Base-by-base conservation (phyloP, 768 basidiomycete genomes). In the Guyanaporus albipodus region DNA sequence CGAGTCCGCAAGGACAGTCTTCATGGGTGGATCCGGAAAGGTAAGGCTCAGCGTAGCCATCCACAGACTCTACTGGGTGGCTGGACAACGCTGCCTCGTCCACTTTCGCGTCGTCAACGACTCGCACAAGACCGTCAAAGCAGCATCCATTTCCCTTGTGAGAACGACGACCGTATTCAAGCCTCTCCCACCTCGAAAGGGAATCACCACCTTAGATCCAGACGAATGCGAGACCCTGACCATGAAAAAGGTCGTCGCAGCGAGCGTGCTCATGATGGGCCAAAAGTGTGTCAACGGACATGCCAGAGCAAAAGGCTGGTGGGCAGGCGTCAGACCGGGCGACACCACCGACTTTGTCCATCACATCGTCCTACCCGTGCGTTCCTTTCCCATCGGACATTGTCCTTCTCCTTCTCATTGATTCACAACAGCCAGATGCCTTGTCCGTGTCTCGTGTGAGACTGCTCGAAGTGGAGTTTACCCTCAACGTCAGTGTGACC, bases 241-340 rank as follows among this genome's bases (percentile, higher is more conserved):
- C 5, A 75, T 69, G 15, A 69, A 73, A 42, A 87, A 85, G 61
- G 74, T 79, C 51, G 72, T 93, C 1, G 77, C 82, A 2, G 82
- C 83, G 57, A 76, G 79, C 26, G 70, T 70, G 4, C 72, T 95
- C 22, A 79, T 83, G 54, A 80, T 83, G 61, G 80, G 83, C 6
- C 78, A 84, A 39, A 74, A 74, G 32, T 78, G 77, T 22, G 66
- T 79, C 7, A 76, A 77, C 51, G 86, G 87, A 2, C 76, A 81
- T 59, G 87, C 85, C 9, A 91, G 86, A 33, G 86, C 82, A 19
- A 84, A 82, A 57, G 92, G 91, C 1, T 95, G 90, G 87, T 95
- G 92, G 91, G 74, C 80, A 6, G 93, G 93, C 8, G 81, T 94
- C 6, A 67, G 71, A 12, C 70, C 85, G 4, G 79, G 80, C 2